Evolutionary conservation across 2,329 filamentous ascomycete genomes (phyloP).

Genomic region (Colletotrichum musicola): DNA sequence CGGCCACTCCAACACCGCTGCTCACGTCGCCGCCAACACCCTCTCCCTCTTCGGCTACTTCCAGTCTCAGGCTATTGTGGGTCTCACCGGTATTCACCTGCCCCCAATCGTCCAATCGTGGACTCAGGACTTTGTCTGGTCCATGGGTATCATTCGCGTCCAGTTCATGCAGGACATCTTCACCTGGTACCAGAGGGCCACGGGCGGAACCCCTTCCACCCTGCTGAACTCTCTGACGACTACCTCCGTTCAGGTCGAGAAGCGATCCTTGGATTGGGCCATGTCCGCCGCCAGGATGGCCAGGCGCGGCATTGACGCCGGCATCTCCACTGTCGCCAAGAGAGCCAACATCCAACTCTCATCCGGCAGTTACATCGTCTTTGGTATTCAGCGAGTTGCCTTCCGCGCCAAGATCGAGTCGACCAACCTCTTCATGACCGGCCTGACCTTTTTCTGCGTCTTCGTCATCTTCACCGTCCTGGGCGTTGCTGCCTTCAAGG

Average conservation of each 20-base stretch:
- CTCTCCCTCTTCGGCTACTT: slow-evolving; percentile 96
- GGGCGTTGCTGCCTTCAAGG: slow-evolving; percentile 84
- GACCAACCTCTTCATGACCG: slow-evolving; percentile 94
- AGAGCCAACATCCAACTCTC: slow-evolving; percentile 66
- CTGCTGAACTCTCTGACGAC: slow-evolving; percentile 80
- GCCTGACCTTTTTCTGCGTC: slow-evolving; percentile 87
- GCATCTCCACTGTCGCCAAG: slow-evolving; percentile 57
- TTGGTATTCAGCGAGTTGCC: slow-evolving; percentile 89
- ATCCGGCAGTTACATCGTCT: slow-evolving; percentile 73
- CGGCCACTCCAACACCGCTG: slow-evolving; percentile 93
- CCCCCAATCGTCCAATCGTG: slow-evolving; percentile 91
- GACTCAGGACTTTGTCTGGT: slow-evolving; percentile 99
- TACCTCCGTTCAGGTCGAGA: slow-evolving; percentile 88
- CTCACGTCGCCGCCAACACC: slow-evolving; percentile 93
- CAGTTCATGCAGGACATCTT: slow-evolving; percentile 89
- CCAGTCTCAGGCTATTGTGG: slow-evolving; percentile 92
- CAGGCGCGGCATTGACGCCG: slow-evolving; percentile 59
- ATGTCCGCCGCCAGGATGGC: slow-evolving; percentile 51
- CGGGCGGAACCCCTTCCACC: slow-evolving; percentile 85
- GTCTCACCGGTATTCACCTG: slow-evolving; percentile 82
- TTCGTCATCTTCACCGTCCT: slow-evolving; percentile 82
- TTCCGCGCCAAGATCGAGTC: slow-evolving; percentile 87
- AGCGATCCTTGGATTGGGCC: slow-evolving; percentile 58
- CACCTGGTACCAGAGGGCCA: slow-evolving; percentile 96
- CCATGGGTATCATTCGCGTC: slow-evolving; percentile 92